These are phyloP conservation scores for Phoma herbarum DNA, from an alignment of 2,329 filamentous ascomycete species.

Conservation along the genomic window DNA sequence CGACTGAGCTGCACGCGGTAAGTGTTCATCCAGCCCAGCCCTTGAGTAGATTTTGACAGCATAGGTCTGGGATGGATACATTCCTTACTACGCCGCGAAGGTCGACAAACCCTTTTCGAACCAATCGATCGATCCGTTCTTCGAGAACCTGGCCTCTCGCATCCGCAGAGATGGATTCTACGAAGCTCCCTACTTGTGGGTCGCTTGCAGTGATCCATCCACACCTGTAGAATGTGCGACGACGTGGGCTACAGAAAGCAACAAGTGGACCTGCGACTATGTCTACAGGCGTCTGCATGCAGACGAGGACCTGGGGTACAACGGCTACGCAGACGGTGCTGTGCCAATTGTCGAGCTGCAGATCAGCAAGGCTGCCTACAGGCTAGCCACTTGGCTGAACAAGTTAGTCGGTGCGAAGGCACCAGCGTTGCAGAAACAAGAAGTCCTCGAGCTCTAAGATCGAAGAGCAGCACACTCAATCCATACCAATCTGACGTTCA, in stretches of 20 bases:
- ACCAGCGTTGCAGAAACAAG: constrained; percentile 18
- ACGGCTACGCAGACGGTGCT: constrained; percentile 51
- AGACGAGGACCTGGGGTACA: constrained; percentile 45
- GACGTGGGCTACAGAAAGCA: constrained; percentile 51
- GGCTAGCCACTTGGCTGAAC: constrained; percentile 53
- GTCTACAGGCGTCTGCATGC: constrained; percentile 47
- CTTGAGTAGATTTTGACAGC: constrained; percentile 18
- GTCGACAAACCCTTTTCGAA: constrained; percentile 47
- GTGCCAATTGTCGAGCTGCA: constrained; percentile 54
- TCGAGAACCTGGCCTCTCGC: constrained; percentile 46
- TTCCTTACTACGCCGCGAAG: constrained; percentile 50
- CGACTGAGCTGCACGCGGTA: constrained; percentile 52
- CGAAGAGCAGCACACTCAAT: not conserved
- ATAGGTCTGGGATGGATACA: constrained; percentile 53
- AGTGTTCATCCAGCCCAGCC: constrained; percentile 15
- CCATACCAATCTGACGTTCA: not conserved
- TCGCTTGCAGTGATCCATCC: constrained; percentile 47
- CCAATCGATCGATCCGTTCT: constrained; percentile 48
- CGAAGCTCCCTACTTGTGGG: constrained; percentile 49
- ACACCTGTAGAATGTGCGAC: constrained; percentile 47
- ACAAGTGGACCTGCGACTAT: constrained; percentile 52
- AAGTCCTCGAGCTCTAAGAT: constrained; percentile 30
- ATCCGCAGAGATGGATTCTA: constrained; percentile 49
- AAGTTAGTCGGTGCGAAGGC: constrained; percentile 36
- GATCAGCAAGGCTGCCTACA: constrained; percentile 53